phyloP scores from a whole-genome alignment of 2,329 filamentous ascomycete genomes.

The Periconia sp. region DNA sequence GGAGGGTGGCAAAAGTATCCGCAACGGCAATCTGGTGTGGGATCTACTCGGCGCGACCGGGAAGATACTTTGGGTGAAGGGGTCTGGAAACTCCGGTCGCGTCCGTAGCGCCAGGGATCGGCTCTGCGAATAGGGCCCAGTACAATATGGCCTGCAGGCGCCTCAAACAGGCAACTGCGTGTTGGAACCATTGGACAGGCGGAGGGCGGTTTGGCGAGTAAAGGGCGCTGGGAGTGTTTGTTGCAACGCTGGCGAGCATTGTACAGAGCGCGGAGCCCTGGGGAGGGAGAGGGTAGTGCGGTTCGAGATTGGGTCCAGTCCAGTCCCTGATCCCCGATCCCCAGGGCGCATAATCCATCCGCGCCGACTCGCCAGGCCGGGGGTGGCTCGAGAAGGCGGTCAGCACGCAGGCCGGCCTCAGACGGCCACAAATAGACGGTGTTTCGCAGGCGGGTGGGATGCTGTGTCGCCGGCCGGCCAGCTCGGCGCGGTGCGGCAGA shows the following conservation, averaged over 20 bases:
- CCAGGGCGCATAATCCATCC: constrained; percentile 19
- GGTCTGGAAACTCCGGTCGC: constrained; percentile 32
- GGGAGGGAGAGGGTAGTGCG: too few species aligned
- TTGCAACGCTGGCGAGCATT: too few species aligned
- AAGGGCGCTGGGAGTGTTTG: too few species aligned
- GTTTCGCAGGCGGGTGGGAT: too few species aligned
- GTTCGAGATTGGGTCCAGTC: too few species aligned
- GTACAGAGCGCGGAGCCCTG: too few species aligned
- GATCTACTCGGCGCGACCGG: constrained; percentile 25
- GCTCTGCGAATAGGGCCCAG: constrained; percentile 20
- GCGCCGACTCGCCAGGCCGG: constrained; percentile 17
- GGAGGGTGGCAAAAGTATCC: constrained; percentile 21
- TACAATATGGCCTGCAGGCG: constrained; percentile 5
- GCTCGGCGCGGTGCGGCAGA: too few species aligned
- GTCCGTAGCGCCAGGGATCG: constrained; percentile 38
- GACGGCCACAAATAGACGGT: constrained; percentile 29
- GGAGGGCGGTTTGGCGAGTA: too few species aligned
- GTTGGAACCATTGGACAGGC: constrained; percentile 5
- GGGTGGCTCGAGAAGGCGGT: constrained; percentile 26
- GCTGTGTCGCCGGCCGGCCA: too few species aligned
- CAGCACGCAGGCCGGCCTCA: constrained; percentile 24
- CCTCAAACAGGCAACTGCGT: constrained; percentile 11
- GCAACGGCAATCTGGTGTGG: constrained; percentile 14
- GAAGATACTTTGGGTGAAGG: constrained; percentile 23
- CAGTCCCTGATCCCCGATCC: too few species aligned